Percentiles rank a stretch among this genome's conserved stretches.
phyloP scores from a whole-genome alignment of 176 grass and related monocot species.

The Zoysia pacifica region DNA sequence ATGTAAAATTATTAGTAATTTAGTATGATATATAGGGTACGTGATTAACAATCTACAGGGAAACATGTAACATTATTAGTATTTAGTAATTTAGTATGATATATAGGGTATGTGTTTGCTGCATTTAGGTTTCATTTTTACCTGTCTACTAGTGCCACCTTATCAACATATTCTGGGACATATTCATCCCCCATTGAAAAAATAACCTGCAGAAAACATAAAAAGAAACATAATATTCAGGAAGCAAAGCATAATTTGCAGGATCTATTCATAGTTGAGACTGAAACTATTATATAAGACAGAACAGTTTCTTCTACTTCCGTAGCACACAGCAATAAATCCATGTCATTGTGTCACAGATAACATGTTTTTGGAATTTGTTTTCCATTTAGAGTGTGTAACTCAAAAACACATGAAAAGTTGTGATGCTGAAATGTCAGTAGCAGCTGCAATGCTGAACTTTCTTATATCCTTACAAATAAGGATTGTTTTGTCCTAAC shows the following conservation, averaged over 20 bases:
- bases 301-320: not conserved
- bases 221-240: slow-evolving; percentile 28
- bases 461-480: not conserved
- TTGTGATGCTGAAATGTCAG: not conserved
- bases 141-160: slow-evolving; percentile 84
- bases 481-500: not conserved
- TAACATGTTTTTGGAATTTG: not conserved
- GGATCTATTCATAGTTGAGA: not conserved
- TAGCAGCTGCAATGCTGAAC: not conserved
- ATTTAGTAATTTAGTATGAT: slow-evolving; percentile 1
- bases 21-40: too few species aligned
- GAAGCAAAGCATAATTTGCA: not conserved
- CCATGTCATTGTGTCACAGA: not conserved
- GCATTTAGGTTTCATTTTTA: slow-evolving; percentile 30
- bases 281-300: not conserved
- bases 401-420: not conserved
- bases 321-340: not conserved
- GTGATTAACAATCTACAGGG: too few species aligned
- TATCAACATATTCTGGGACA: slow-evolving; percentile 93
- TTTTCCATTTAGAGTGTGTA: not conserved
- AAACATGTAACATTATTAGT: too few species aligned
- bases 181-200: slow-evolving; percentile 98
- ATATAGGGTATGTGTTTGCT: slow-evolving; percentile 12
- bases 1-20: not conserved
- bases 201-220: slow-evolving; percentile 67